phyloP scores from a whole-genome alignment of 2,329 filamentous ascomycete genomes.

The Neonectria ditissima region DNA sequence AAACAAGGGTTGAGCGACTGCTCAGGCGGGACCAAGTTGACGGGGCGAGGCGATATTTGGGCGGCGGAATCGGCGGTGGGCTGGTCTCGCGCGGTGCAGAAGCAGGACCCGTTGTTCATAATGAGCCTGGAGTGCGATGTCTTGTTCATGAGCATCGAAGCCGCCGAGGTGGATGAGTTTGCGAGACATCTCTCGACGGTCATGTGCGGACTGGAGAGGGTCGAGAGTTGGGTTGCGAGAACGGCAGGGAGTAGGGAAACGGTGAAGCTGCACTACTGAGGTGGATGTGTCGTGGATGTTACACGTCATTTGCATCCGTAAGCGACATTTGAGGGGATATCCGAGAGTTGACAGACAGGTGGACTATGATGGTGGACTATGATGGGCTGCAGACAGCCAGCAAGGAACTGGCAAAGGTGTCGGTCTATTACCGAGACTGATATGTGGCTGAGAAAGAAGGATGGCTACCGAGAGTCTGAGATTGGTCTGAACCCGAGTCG shows the following conservation, averaged over 20 bases:
- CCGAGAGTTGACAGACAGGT: not conserved
- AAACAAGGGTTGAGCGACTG: constrained; percentile 13
- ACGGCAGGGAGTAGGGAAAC: not conserved
- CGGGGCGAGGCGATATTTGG: constrained; percentile 7
- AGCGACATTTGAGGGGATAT: not conserved
- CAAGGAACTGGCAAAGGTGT: not conserved
- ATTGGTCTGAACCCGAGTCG: not conserved
- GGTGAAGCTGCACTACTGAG: not conserved
- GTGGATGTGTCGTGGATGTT: not conserved
- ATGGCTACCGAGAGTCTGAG: no score
- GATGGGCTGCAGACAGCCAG: no score
- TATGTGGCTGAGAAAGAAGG: not conserved
- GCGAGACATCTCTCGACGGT: constrained; percentile 13
- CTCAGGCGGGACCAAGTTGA: constrained; percentile 16
- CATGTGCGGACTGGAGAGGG: constrained; percentile 23
- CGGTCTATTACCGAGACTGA: not conserved
- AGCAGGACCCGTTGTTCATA: constrained; percentile 18
- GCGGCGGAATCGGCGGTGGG: constrained; percentile 1
- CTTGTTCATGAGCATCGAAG: constrained; percentile 5
- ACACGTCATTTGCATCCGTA: not conserved
- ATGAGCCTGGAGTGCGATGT: constrained; percentile 13
- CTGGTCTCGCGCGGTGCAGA: constrained; percentile 5
- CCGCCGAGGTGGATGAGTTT: constrained; percentile 16
- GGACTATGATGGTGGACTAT: no score
- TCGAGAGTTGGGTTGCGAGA: constrained; percentile 20